Percentiles rank a stretch among this genome's conserved stretches.
Conservation (phyloP, 2,329 filamentous ascomycete species). For the Calonectria pseudoreteaudii region DNA sequence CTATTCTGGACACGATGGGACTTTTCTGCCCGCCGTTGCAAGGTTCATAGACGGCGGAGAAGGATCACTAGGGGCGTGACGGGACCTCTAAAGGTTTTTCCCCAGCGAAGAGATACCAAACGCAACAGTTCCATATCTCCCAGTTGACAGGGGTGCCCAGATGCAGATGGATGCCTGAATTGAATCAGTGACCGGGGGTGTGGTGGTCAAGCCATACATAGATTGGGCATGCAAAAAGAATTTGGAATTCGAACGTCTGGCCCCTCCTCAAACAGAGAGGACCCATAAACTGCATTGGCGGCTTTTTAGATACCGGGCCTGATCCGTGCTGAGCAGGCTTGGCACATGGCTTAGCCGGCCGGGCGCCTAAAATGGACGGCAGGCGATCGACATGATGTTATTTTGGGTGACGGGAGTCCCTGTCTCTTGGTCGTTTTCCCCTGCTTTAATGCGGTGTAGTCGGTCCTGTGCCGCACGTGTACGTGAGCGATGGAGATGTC, state of each 20-base stretch:
- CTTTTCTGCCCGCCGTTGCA: neutral
- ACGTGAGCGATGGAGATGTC: conserved; percentile 6
- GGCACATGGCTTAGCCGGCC: conserved; percentile 2
- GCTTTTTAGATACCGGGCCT: neutral
- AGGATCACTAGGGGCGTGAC: neutral
- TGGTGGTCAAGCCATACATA: neutral
- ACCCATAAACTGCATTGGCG: neutral
- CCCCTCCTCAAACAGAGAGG: neutral
- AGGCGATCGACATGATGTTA: conserved; percentile 6
- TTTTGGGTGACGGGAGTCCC: conserved; percentile 7
- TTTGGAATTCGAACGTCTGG: conserved; percentile 4
- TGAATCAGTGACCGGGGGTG: neutral
- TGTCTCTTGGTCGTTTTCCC: neutral
- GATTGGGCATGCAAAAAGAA: neutral
- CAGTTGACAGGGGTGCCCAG: neutral
- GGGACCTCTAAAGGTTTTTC: neutral
- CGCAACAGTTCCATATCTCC: neutral
- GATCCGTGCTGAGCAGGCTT: conserved; percentile 1
- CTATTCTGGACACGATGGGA: neutral
- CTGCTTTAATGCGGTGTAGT: conserved; percentile 7
- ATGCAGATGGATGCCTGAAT: conserved; percentile 1
- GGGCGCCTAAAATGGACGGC: neutral
- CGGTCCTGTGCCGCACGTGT: neutral
- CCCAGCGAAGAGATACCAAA: neutral
- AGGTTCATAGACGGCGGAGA: neutral